These are phyloP conservation scores for Zasmidium cellare DNA, from an alignment of 2,329 filamentous ascomycete genomes.

Conservation along the genomic window DNA sequence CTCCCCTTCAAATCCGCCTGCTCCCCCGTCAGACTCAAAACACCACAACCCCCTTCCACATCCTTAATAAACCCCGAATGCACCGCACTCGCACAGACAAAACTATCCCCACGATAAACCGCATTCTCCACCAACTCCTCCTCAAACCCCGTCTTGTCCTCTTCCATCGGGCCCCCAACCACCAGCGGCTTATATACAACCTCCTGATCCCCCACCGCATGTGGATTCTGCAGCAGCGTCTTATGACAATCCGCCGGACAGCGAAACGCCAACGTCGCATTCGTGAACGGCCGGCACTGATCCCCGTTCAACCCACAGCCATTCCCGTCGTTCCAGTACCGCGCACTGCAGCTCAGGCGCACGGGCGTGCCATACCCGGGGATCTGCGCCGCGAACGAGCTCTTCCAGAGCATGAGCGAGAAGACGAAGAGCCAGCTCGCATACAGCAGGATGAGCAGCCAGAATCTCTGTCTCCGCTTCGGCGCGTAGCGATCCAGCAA, in stretches of 20 bases:
- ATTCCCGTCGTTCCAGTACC: slow-evolving; percentile 71
- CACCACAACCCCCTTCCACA: slow-evolving; percentile 74
- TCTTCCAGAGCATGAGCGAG: slow-evolving; percentile 65
- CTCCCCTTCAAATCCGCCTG: slow-evolving; percentile 64
- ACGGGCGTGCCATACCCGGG: slow-evolving; percentile 66
- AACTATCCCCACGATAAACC: slow-evolving; percentile 85
- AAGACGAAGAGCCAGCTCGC: slow-evolving; percentile 70
- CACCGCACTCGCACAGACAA: slow-evolving; percentile 80
- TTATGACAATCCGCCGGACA: slow-evolving; percentile 72
- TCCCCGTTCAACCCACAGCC: slow-evolving; percentile 73
- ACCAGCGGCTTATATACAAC: slow-evolving; percentile 57
- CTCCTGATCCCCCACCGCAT: slow-evolving; percentile 71
- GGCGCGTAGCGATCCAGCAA: slow-evolving; percentile 65
- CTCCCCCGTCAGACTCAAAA: slow-evolving; percentile 71
- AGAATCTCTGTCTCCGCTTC: slow-evolving; percentile 58
- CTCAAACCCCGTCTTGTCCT: slow-evolving; percentile 31
- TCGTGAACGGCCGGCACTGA: slow-evolving; percentile 72
- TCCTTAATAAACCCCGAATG: slow-evolving; percentile 78
- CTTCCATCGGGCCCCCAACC: slow-evolving; percentile 52
- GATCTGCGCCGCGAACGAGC: slow-evolving; percentile 61
- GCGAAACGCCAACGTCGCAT: slow-evolving; percentile 68
- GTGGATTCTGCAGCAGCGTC: slow-evolving; percentile 66
- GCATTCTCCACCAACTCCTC: slow-evolving; percentile 47
- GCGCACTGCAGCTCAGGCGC: slow-evolving; percentile 65
- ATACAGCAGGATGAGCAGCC: slow-evolving; percentile 61